Evolutionary conservation across 805 yeast species (phyloP).

Genomic region (Candida qinlingensis): DNA sequence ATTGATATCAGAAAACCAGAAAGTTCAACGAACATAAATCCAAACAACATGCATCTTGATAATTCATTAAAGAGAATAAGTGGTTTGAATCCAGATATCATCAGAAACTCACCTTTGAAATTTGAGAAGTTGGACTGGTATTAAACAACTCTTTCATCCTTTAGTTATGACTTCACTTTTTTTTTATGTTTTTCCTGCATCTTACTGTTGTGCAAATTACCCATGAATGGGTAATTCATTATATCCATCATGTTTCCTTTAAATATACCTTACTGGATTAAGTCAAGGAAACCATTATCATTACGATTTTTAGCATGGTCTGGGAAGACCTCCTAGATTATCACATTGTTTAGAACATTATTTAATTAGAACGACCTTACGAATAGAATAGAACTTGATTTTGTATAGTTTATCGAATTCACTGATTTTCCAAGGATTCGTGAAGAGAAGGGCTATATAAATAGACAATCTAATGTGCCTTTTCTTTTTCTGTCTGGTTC

Average conservation of each 20-base stretch:
- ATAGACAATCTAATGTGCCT: too few relatives aligned
- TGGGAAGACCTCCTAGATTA: background rate
- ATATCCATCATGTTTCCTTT: too few relatives aligned
- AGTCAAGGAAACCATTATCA: too few relatives aligned
- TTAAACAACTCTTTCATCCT: background rate
- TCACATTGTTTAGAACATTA: background rate
- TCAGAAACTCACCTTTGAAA: conserved; percentile 9
- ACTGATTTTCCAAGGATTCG: background rate
- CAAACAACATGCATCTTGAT: background rate
- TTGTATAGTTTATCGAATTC: too few relatives aligned
- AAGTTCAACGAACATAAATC: background rate
- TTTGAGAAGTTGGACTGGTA: conserved; percentile 12
- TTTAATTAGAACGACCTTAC: background rate
- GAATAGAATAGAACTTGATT: background rate
- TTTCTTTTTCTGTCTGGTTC: too few relatives aligned
- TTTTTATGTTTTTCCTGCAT: too few relatives aligned
- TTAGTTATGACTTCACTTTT: too few relatives aligned
- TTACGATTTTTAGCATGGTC: background rate
- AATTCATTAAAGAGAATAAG: conserved; percentile 1
- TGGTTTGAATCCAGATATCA: background rate
- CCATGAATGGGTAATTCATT: too few relatives aligned
- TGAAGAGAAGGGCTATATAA: too few relatives aligned
- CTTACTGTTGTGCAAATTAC: too few relatives aligned
- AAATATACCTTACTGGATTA: too few relatives aligned
- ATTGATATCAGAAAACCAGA: background rate